Base-by-base conservation (phyloP, 331 rosid genomes). In the Erythrophleum ivorense region DNA sequence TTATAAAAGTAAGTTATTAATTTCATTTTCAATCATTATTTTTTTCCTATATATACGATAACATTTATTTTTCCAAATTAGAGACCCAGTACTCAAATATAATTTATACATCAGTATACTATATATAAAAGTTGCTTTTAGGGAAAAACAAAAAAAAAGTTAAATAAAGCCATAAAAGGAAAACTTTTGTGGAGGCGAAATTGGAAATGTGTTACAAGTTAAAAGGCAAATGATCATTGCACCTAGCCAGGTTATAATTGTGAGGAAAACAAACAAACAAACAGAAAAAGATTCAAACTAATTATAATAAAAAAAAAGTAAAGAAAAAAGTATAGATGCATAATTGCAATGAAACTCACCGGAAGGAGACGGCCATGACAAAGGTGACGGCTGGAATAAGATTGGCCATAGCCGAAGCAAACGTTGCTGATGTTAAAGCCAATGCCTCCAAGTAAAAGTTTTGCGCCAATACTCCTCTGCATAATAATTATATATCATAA, bases 341-440 rank as follows among this genome's bases (percentile, higher is more conserved):
- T 7, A 16, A 24, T 16, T 66, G 24, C 13, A 43, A 15, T 2
- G 33, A 21, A 53, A 31, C 74, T 38, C 78, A 90, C 97, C 94
- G 69, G 4, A 90, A 86, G 45, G 14, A 83, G 63, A 86, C 73
- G 0, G 91, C 93, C 79, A 85, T 31, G 6, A 90, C 41, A 72
- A 86, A 92, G 45, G 97, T 91, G 55, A 89, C 3, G 66, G 86
- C 97, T 18, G 95, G 97, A 85, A 76, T 0, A 7, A 92, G 90
- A 66, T 92, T 91, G 33, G 79, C 9, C 80, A 87, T 85, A 73
- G 97, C 92, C 0, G 95, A 66, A 54, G 80, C 84, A 83, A 68
- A 88, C 0, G 94, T 89, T 49, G 87, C 85, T 2, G 97, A 89
- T 2, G 95, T 89, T 68, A 92, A 59, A 68, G 69, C 36, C 63